Evolutionary conservation across 1,284 basidiomycete species (phyloP).

Genomic region (Ceratobasidium theobromae): DNA sequence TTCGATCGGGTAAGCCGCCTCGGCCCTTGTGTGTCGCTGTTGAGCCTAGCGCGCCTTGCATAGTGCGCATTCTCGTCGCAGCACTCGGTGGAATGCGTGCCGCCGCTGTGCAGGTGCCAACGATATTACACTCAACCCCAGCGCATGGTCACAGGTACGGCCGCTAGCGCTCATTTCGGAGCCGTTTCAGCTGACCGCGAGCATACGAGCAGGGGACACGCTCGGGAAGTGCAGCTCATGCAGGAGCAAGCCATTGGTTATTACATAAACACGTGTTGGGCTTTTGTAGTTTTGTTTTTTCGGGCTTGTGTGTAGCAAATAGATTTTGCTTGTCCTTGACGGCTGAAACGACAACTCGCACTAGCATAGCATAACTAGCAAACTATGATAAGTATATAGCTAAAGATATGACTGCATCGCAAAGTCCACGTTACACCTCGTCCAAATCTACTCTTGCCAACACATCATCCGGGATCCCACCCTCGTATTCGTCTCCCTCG

Average conservation of each 20-base stretch:
- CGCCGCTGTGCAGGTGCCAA: conserved; percentile 18
- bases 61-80: conserved; percentile 25
- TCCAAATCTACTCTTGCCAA: conserved; percentile 29
- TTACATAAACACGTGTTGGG: neutral
- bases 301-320: neutral
- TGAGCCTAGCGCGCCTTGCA: neutral
- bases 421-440: neutral
- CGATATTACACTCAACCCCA: conserved; percentile 20
- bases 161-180: neutral
- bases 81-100: conserved; percentile 1
- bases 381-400: conserved; percentile 4
- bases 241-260: conserved; percentile 17
- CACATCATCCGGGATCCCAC: conserved; percentile 12
- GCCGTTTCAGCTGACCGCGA: neutral
- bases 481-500: conserved; percentile 28
- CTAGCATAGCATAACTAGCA: too few species aligned
- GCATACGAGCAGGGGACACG: neutral
- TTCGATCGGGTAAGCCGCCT: conserved; percentile 1
- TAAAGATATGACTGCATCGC: neutral
- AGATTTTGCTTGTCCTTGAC: neutral
- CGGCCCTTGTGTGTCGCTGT: neutral
- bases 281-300: neutral
- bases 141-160: conserved; percentile 15
- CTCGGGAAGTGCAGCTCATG: conserved; percentile 14
- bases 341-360: neutral